Conservation (phyloP, 208 protist species). For the Trypanosoma theileri region DNA sequence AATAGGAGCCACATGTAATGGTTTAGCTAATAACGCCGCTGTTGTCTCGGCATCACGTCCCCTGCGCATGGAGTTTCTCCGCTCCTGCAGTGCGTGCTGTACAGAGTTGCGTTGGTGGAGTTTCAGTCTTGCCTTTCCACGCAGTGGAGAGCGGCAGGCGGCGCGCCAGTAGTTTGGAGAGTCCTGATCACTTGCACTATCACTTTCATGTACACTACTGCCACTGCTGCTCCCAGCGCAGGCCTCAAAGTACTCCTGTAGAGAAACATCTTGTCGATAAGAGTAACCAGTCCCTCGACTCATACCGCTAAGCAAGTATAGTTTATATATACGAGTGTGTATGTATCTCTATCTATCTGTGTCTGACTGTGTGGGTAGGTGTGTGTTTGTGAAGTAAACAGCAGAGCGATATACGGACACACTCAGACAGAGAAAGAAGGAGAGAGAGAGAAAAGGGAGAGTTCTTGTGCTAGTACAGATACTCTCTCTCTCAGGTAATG, state of each 20-base stretch:
- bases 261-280: slow-evolving; percentile 22
- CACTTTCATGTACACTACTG: not conserved
- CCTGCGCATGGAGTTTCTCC: not conserved
- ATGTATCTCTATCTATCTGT: too few species aligned
- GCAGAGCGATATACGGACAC: too few species aligned
- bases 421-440: too few species aligned
- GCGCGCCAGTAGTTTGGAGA: slow-evolving; percentile 24
- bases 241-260: slow-evolving; percentile 58
- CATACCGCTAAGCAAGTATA: too few species aligned
- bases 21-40: slow-evolving; percentile 6
- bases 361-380: too few species aligned
- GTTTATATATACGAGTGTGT: too few species aligned
- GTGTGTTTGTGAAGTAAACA: too few species aligned
- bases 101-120: slow-evolving; percentile 31
- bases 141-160: slow-evolving; percentile 34
- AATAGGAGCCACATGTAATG: slow-evolving; percentile 1
- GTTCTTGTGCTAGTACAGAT: too few species aligned
- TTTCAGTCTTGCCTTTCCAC: slow-evolving; percentile 29
- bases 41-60: slow-evolving; percentile 8
- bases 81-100: slow-evolving; percentile 17
- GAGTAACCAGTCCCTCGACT: not conserved
- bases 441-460: too few species aligned
- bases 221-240: slow-evolving; percentile 23
- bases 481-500: too few species aligned
- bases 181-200: slow-evolving; percentile 22